Base-by-base conservation (phyloP, 73 alveolate genomes). In the Symbiodinium pilosum region DNA sequence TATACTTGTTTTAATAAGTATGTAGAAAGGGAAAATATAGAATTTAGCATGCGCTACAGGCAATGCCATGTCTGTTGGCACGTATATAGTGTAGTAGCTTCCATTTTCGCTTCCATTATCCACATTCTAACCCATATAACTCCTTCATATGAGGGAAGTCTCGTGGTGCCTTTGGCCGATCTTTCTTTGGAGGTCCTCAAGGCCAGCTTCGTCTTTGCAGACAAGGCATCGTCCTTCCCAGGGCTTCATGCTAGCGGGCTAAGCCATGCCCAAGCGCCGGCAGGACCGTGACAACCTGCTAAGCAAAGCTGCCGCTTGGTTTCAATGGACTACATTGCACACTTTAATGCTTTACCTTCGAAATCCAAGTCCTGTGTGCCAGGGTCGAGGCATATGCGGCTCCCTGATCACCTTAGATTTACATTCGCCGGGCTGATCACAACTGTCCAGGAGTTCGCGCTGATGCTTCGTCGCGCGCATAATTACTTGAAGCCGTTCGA, bases 391-490 rank as follows among this genome's bases (percentile, higher is more conserved):
- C 32, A 34, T 8, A 16, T 47, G 18, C 16, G 2, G 2, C 38
- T 51, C 16, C 34, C 21, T n/a, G 4, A 4, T 44, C 41, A 20
- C 3, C 36, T 18, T 69, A 14, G 14, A 42, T 34, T 20, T 14
- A 7, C 16, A 3, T 5, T 3, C 9, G 9, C 81, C 2, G 14
- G 32, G n/a, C n/a, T n/a, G n/a, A n/a, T n/a, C n/a, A n/a, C n/a
- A n/a, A n/a, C n/a, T 14, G 47, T 32, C 69, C 26, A 88, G 87
- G 96, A 91, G 77, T 91, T 91, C 81, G 8, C 96, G 38, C 32
- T 91, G 96, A 91, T 91, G 96, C 54, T 91, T 41, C 96, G 96
- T 52, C 87, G 96, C 26, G 59, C 96, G 73, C 28, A 56, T 39
- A 87, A 87, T 3, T 47, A 40, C 36, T 9, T 43, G 14, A 42